Evolutionary conservation across 257 asterid species (phyloP).

Genomic region (Scutellaria galericulata): DNA sequence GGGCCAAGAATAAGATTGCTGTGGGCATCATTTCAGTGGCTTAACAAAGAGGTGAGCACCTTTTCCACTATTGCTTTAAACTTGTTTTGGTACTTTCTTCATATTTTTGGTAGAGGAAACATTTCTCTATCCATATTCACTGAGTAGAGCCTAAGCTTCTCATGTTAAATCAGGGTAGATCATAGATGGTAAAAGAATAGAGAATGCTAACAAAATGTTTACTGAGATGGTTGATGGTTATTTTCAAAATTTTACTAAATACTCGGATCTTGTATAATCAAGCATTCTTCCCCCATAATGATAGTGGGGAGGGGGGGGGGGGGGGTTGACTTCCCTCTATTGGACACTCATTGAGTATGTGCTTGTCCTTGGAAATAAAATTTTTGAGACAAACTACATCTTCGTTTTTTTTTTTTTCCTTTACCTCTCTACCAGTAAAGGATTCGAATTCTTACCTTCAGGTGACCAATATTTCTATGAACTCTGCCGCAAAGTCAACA

Average conservation of each 20-base stretch:
- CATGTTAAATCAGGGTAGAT: too few species aligned
- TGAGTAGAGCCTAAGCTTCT: conserved; percentile 26
- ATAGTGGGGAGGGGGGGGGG: neutral
- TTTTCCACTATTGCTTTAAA: conserved; percentile 41
- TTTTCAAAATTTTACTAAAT: neutral
- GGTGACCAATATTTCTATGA: conserved; percentile 65
- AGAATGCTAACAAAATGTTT: conserved; percentile 17
- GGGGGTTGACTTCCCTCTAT: neutral
- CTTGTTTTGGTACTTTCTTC: conserved; percentile 26
- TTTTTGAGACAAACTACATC: conserved; percentile 19
- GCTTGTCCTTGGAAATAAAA: conserved; percentile 18
- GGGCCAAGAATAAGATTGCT: conserved; percentile 83
- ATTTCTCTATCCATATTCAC: conserved; percentile 11
- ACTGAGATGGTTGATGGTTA: conserved; percentile 15
- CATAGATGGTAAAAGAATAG: neutral
- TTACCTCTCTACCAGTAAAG: conserved; percentile 2
- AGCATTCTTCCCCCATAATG: neutral
- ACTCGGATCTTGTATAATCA: neutral
- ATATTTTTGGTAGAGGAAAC: conserved; percentile 15
- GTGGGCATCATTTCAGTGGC: conserved; percentile 84
- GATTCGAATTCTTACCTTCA: conserved; percentile 42
- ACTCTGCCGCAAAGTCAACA: conserved; percentile 41
- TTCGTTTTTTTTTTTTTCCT: conserved; percentile 10
- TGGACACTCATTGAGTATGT: neutral
- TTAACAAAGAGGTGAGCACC: conserved; percentile 86